Percentiles rank a stretch among this genome's conserved stretches.
phyloP scores from a whole-genome alignment of 139 green algal species.

The Asterochloris sp. region DNA sequence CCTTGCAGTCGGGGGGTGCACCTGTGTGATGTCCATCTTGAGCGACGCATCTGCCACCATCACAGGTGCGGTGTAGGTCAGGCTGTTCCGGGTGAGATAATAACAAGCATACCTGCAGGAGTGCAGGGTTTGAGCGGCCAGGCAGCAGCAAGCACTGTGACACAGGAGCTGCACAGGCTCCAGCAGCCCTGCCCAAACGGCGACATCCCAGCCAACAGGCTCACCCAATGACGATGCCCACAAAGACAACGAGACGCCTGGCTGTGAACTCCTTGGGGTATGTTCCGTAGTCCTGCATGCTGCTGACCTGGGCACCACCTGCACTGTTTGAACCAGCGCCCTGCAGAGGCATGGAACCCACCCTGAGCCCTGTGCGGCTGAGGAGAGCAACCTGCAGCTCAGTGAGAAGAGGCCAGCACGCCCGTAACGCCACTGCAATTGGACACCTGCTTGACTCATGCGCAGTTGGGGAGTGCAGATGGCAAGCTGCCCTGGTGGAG shows the following conservation, averaged over 20 bases:
- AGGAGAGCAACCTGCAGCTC: not conserved
- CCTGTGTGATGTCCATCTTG: conserved; percentile 75
- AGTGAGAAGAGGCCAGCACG: not conserved
- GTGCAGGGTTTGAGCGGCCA: not conserved
- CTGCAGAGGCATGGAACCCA: not conserved
- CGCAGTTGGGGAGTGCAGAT: not conserved
- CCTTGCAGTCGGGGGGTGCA: not conserved
- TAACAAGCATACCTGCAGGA: conserved; percentile 67
- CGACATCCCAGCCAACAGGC: not conserved
- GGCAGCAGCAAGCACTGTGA: not conserved
- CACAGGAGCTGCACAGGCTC: not conserved
- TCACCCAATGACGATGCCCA: conserved; percentile 37
- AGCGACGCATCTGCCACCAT: conserved; percentile 78
- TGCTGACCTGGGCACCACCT: not conserved
- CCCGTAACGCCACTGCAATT: not conserved
- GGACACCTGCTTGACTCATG: not conserved
- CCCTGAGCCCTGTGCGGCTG: not conserved
- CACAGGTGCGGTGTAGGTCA: conserved; percentile 83
- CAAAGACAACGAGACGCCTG: conserved; percentile 25
- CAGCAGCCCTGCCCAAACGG: not conserved
- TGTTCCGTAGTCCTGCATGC: conserved; percentile 12
- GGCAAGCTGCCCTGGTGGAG: not conserved
- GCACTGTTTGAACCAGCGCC: not conserved
- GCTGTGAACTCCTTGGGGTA: conserved; percentile 23
- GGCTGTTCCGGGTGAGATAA: conserved; percentile 84